Evolutionary conservation across 257 asterid genomes (phyloP).

Genomic region (Euphrasia confusa): DNA sequence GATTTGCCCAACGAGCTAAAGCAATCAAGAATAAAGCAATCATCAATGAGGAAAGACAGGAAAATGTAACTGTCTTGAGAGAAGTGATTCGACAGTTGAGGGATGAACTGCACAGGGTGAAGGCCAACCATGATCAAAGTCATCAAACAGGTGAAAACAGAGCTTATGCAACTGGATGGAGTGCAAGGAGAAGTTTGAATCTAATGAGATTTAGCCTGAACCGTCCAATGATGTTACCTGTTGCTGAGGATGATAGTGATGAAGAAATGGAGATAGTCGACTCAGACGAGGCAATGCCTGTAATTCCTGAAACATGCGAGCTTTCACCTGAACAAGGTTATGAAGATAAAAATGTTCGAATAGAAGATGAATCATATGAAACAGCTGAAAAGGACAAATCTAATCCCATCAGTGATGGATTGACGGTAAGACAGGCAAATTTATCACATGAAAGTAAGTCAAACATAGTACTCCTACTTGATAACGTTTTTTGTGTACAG

Average conservation of each 20-base stretch:
- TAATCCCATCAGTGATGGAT: constrained; percentile 18
- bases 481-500: constrained; percentile 25
- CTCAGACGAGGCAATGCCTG: constrained; percentile 29
- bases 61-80: constrained; percentile 81
- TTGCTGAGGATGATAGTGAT: constrained; percentile 73
- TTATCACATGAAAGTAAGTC: constrained; percentile 22
- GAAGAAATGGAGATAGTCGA: constrained; percentile 94
- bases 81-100: constrained; percentile 82
- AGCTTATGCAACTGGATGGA: constrained; percentile 70
- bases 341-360: constrained; percentile 58
- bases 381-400: constrained; percentile 35
- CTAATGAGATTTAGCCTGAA: constrained; percentile 85
- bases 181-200: constrained; percentile 86
- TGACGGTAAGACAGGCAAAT: constrained; percentile 14
- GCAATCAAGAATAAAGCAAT: constrained; percentile 93
- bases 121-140: constrained; percentile 47
- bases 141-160: constrained; percentile 53
- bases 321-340: constrained; percentile 30
- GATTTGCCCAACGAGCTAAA: constrained; percentile 99
- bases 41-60: constrained; percentile 91
- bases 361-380: constrained; percentile 62
- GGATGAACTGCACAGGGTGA: constrained; percentile 82
- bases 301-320: constrained; percentile 28
- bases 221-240: constrained; percentile 69
- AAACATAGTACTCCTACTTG: constrained; percentile 13